Base-by-base conservation (phyloP, 805 yeast species). In the Wickerhamiella sergipiensis region DNA sequence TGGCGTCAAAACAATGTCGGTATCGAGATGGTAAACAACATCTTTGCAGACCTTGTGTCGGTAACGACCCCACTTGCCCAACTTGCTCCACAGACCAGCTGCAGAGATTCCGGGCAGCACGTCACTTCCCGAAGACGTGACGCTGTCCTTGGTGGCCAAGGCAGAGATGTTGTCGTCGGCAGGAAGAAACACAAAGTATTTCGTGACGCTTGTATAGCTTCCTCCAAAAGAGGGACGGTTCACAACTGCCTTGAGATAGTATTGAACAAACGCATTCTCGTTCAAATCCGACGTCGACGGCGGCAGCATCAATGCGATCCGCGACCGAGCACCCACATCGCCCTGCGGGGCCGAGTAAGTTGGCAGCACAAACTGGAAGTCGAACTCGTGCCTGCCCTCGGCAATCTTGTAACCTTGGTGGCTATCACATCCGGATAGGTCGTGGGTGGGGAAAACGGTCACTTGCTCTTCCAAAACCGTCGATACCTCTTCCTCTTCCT, bases 141-240 rank as follows among this genome's bases (percentile, higher is more conserved):
- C 24, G 15, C 15, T 21, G 7, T 40, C 43, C 15, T 40, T 18
- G 12, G n/a, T 12, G 15, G 22, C 24, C 43, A 40, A 7, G 15
- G 24, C 43, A 9, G 39, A 26, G 10, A 13, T 26, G n/a, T 45
- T 9, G 17, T 26, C 24, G 12, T 59, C 63, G 36, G 54, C 53
- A 0, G 85, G 85, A 29, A 77, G 61, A 54, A 81, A 77, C 2
- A 67, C 64, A 55, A 82, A 76, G 4, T 80, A 81, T 45, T 71
- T 71, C 46, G 60, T 22, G 12, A 24, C 31, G 2, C 13, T 23
- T 3, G 73, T 58, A 53, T 78, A 80, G 24, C 69, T 48, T 50
- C 73, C 72, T 51, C 77, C 65, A 31, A 78, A 58, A 2, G 79
- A 70, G 1, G 80, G 64, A 45, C 80, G 60, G 52, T 75, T 76